Evolutionary conservation across 2,329 filamentous ascomycete species (phyloP), one percentile per base, ranked within the genome.

Genomic region (Colletotrichum sp.): DNA sequence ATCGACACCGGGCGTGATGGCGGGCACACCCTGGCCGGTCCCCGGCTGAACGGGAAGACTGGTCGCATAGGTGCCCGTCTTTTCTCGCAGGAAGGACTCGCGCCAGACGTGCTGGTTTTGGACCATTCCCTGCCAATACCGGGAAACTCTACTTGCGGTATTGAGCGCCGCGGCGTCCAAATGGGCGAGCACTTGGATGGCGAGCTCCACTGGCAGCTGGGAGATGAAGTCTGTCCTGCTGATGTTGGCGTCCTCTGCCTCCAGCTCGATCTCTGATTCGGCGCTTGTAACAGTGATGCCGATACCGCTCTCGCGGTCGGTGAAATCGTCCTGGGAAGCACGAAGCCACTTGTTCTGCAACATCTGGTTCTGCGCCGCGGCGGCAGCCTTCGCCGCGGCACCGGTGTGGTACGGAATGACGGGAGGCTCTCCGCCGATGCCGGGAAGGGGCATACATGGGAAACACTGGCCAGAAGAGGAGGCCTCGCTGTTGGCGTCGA

Each of bases 301-400:
- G 69, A 93, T 92, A 24, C 92, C 92, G 79, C 92, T 93, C 83
- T 93, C 92, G 30, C 88, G 86, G 78, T 93, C 91, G 78, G 89
- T 91, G 18, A 76, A 78, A 21, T 89, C 88, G 4, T 91, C 88
- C 3, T 80, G 79, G 24, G 81, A 79, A 6, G 84, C 82, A 10
- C 86, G 81, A 9, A 90, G 81, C 83, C 88, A 87, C 66, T 86
- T 84, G 55, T 86, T 87, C 34, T 87, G 82, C 3, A 84, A 71
- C 7, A 84, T 64, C 82, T 85, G 77, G 78, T 92, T 92, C 79
- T 92, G 90, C 72, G 91, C 86, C 13, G 90, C 91, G 5, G 90
- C 91, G 0, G 91, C 89, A 9, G 92, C 90, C 73, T 92, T 91
- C 34, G 91, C 91, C 3, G 91, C 91, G n/a, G 88, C 90, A 44